These are phyloP conservation scores for Biscogniauxia sp. DNA, from an alignment of 2,329 filamentous ascomycete genomes.

Conservation along the genomic window DNA sequence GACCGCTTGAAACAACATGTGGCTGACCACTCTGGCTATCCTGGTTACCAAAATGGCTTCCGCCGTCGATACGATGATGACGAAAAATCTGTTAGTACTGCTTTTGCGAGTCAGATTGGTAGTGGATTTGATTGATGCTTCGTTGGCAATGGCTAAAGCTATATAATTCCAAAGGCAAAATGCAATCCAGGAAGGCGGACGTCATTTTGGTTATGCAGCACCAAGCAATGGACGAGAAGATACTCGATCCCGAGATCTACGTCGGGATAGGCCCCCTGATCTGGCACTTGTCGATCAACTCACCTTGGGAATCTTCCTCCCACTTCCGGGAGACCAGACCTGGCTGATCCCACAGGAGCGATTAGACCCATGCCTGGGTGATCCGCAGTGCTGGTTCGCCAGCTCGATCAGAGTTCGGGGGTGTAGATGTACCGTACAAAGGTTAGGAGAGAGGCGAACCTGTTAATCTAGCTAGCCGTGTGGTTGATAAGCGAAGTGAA, in stretches of 20 bases:
- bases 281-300: background rate
- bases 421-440: background rate
- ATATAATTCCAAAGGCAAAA: background rate
- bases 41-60: constrained; percentile 65
- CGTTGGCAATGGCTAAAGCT: background rate
- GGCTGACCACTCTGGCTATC: constrained; percentile 78
- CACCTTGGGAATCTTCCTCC: background rate
- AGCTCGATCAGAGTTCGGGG: background rate
- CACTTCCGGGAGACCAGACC: background rate
- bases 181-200: background rate
- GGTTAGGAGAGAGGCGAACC: background rate
- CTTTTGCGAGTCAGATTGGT: constrained; percentile 93
- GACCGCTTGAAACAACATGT: constrained; percentile 87
- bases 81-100: constrained; percentile 92
- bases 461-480: background rate
- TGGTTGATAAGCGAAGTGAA: background rate
- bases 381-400: background rate
- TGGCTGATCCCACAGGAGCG: background rate
- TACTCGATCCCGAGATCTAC: background rate
- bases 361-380: background rate
- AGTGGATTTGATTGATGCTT: constrained; percentile 39
- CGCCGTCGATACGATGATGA: constrained; percentile 82
- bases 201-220: background rate
- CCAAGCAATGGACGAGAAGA: background rate
- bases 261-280: background rate